phyloP scores from a whole-genome alignment of 1,284 basidiomycete genomes.

The Sporisorium exsertum region DNA sequence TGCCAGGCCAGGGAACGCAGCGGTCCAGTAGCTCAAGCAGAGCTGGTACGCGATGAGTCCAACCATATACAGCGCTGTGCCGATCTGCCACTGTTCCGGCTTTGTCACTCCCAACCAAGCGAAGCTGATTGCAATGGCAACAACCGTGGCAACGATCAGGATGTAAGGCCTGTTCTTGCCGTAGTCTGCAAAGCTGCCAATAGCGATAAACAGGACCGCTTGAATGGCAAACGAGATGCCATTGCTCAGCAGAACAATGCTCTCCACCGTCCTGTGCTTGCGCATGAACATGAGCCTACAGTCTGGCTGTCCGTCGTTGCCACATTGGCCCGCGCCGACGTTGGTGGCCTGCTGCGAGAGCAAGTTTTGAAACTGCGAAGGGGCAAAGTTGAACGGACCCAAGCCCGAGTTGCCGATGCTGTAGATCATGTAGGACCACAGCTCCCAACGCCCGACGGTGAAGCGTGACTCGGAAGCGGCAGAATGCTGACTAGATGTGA shows the following conservation, averaged over 20 bases:
- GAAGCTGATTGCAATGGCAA: slow-evolving; percentile 47
- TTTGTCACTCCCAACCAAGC: slow-evolving; percentile 68
- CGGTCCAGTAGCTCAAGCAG: slow-evolving; percentile 83
- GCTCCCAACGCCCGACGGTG: slow-evolving; percentile 45
- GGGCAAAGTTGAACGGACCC: slow-evolving; percentile 77
- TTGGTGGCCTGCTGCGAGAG: slow-evolving; percentile 74
- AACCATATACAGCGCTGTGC: slow-evolving; percentile 83
- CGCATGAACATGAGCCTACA: slow-evolving; percentile 72
- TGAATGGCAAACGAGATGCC: slow-evolving; percentile 63
- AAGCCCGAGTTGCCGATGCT: slow-evolving; percentile 80
- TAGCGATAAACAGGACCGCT: slow-evolving; percentile 77
- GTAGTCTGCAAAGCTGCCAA: slow-evolving; percentile 75
- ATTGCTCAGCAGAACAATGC: slow-evolving; percentile 54
- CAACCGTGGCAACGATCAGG: slow-evolving; percentile 44
- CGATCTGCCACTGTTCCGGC: slow-evolving; percentile 78
- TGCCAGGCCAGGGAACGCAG: slow-evolving; percentile 83
- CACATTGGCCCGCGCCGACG: slow-evolving; percentile 70
- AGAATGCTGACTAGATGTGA: slow-evolving; percentile 19
- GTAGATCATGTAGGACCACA: slow-evolving; percentile 80
- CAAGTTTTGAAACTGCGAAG: slow-evolving; percentile 81
- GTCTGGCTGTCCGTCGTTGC: slow-evolving; percentile 34
- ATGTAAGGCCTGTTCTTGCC: slow-evolving; percentile 48
- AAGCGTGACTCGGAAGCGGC: slow-evolving; percentile 23
- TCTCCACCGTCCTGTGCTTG: slow-evolving; percentile 48
- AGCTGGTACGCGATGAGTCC: slow-evolving; percentile 85